Evolutionary conservation across 176 grass and related monocot genomes (phyloP).

Genomic region (Tillandsia leiboldiana): DNA sequence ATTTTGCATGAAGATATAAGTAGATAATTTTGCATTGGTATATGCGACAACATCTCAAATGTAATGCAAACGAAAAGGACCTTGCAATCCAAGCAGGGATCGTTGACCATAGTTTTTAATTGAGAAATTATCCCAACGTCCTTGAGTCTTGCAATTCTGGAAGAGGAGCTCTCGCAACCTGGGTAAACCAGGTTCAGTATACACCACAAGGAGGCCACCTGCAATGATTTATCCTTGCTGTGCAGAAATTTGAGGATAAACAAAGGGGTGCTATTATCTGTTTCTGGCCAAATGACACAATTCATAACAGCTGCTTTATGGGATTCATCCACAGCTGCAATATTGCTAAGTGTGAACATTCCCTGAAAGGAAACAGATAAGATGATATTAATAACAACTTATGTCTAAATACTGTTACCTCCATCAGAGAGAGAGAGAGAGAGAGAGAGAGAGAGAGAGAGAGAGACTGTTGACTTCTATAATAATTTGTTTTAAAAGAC

Average conservation of each 20-base stretch:
- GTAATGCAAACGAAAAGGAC: conserved; percentile 21
- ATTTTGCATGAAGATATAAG: not conserved
- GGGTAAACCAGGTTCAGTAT: conserved; percentile 65
- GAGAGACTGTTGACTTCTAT: too few species aligned
- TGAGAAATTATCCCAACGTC: conserved; percentile 72
- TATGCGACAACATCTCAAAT: not conserved
- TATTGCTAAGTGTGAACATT: conserved; percentile 80
- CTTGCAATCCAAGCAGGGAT: conserved; percentile 95
- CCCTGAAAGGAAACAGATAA: conserved; percentile 39
- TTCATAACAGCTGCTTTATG: conserved; percentile 66
- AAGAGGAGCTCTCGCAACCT: conserved; percentile 36
- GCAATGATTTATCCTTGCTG: conserved; percentile 70
- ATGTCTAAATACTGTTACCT: too few species aligned
- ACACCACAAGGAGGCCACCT: conserved; percentile 78
- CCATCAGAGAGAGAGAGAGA: too few species aligned
- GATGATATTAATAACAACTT: not conserved
- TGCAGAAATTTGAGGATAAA: conserved; percentile 62
- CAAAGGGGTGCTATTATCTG: conserved; percentile 18
- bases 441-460: too few species aligned
- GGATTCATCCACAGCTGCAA: conserved; percentile 51
- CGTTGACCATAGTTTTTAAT: conserved; percentile 78
- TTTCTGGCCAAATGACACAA: conserved; percentile 32
- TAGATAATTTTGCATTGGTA: conserved; percentile 9
- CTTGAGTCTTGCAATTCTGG: conserved; percentile 45
- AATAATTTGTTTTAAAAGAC: not conserved